Conservation (phyloP, 768 basidiomycete genomes). For the Calvatia gigantea region DNA sequence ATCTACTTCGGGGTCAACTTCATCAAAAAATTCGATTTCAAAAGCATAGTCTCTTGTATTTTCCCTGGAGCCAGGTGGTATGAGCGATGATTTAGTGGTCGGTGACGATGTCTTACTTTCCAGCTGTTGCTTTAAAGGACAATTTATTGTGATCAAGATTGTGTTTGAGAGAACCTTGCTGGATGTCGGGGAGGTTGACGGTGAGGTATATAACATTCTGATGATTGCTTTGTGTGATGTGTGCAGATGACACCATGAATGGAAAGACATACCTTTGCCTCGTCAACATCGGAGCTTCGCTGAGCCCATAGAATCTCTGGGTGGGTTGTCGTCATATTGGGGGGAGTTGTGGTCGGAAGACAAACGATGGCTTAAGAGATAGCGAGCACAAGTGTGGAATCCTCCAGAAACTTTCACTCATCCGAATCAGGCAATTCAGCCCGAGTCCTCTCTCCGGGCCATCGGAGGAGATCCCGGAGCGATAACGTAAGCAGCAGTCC, state of each 20-base stretch:
- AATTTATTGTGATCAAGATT: constrained; percentile 53
- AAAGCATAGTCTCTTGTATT: constrained; percentile 71
- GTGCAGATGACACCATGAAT: constrained; percentile 16
- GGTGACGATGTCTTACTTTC: constrained; percentile 45
- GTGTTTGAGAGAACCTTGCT: constrained; percentile 53
- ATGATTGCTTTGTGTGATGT: constrained; percentile 13
- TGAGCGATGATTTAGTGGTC: neutral
- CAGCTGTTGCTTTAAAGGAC: constrained; percentile 62
- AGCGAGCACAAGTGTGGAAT: constrained; percentile 29
- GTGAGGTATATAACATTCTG: constrained; percentile 89
- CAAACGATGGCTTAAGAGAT: constrained; percentile 19
- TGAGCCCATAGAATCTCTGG: constrained; percentile 97
- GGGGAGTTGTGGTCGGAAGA: constrained; percentile 10
- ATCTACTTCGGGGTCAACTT: constrained; percentile 73
- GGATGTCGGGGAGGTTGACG: constrained; percentile 76
- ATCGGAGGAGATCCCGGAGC: neutral
- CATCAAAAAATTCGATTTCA: constrained; percentile 69
- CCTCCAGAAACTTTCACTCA: constrained; percentile 37
- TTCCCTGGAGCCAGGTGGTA: constrained; percentile 22
- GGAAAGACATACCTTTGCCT: constrained; percentile 57
- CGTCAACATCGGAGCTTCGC: constrained; percentile 64
- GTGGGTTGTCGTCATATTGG: constrained; percentile 46
- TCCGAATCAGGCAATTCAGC: neutral
- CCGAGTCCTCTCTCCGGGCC: no score
- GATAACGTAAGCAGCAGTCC: constrained; percentile 7